These are phyloP conservation scores for Fomitopsis palustris DNA, from an alignment of 1,284 basidiomycete species.

Conservation along the genomic window DNA sequence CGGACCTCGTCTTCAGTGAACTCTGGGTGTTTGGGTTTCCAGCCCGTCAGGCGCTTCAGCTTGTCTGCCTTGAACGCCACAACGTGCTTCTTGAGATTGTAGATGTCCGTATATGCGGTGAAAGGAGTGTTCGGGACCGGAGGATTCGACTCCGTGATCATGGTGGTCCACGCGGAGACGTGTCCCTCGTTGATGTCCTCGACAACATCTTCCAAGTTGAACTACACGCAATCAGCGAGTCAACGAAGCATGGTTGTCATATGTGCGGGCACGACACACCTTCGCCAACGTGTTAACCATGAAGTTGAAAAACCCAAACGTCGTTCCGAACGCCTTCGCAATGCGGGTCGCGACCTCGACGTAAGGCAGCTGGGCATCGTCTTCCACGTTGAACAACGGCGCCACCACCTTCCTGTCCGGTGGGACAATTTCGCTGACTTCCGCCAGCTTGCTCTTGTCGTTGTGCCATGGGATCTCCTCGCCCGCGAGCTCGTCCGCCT, in stretches of 20 bases:
- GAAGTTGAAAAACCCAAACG: slow-evolving; percentile 81
- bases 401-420: slow-evolving; percentile 57
- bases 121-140: slow-evolving; percentile 76
- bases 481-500: slow-evolving; percentile 63
- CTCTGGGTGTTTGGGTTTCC: slow-evolving; percentile 59
- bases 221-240: slow-evolving; percentile 25
- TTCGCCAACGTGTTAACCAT: slow-evolving; percentile 69
- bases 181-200: slow-evolving; percentile 91
- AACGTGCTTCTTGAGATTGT: slow-evolving; percentile 61
- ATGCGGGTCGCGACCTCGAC: slow-evolving; percentile 71
- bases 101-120: slow-evolving; percentile 81
- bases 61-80: slow-evolving; percentile 66
- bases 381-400: slow-evolving; percentile 83
- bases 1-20: slow-evolving; percentile 64
- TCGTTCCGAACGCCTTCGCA: slow-evolving; percentile 77
- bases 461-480: slow-evolving; percentile 69
- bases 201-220: slow-evolving; percentile 65
- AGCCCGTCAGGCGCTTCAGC: slow-evolving; percentile 73
- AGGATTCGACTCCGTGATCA: slow-evolving; percentile 73
- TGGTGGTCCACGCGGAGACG: slow-evolving; percentile 81
- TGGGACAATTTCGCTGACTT: slow-evolving; percentile 58
- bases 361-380: slow-evolving; percentile 77
- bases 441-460: slow-evolving; percentile 61
- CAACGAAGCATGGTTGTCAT: not conserved
- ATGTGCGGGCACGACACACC: slow-evolving; percentile 34